These are phyloP conservation scores for Gaillardinia entomophila DNA, from an alignment of 805 yeast species.

Conservation along the genomic window DNA sequence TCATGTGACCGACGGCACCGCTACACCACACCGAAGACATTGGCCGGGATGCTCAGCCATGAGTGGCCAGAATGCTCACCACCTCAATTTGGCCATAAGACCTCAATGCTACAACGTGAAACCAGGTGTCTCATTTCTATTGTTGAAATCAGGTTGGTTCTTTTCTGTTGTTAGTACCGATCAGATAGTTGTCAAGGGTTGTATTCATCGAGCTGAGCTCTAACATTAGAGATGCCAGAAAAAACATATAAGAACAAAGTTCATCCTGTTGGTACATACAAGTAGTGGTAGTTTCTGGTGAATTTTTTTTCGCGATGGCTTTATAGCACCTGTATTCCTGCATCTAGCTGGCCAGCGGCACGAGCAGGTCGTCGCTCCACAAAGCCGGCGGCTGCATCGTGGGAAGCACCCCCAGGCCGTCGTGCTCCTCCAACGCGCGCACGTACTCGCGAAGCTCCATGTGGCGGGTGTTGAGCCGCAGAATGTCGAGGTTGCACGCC, in stretches of 20 bases:
- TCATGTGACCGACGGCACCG: too few relatives aligned
- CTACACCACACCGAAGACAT: too few relatives aligned
- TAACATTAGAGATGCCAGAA: conserved; percentile 95
- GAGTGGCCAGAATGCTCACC: too few relatives aligned
- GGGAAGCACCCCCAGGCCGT: conserved; percentile 11
- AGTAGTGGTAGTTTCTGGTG: too few relatives aligned
- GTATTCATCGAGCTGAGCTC: conserved; percentile 78
- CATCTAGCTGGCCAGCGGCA: background rate
- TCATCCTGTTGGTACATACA: conserved; percentile 36
- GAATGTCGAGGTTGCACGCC: conserved; percentile 51
- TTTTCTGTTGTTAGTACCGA: conserved; percentile 2
- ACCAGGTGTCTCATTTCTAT: too few relatives aligned
- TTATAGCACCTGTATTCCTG: background rate
- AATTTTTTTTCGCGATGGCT: too few relatives aligned
- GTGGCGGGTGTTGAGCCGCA: conserved; percentile 30
- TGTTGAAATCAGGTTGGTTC: too few relatives aligned
- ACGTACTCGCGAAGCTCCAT: conserved; percentile 27
- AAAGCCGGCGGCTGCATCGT: too few relatives aligned
- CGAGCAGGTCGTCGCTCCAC: background rate
- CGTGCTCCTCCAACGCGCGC: conserved; percentile 3
- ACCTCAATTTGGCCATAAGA: too few relatives aligned
- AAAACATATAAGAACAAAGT: conserved; percentile 42
- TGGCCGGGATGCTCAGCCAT: too few relatives aligned
- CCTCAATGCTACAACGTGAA: too few relatives aligned
- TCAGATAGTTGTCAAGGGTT: conserved; percentile 68